Base-by-base conservation (phyloP, 441 rosid species). In the Populus hybrid region DNA sequence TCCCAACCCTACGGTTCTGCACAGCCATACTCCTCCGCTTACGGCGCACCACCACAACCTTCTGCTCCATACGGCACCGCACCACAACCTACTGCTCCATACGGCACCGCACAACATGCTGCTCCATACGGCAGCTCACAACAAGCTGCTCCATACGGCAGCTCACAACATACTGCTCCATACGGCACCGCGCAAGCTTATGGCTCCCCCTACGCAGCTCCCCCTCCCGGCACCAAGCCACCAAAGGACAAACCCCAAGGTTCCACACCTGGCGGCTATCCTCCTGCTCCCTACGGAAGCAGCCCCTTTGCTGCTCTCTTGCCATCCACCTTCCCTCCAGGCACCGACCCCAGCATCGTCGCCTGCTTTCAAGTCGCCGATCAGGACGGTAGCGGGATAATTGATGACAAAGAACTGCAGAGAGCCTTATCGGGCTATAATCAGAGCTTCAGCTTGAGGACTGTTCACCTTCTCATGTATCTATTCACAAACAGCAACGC, bases 391-490 rank as follows among this genome's bases (percentile, higher is more conserved):
- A 93, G 97, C 75, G 97, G 97, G 1, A 78, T 91, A 73, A 93
- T 93, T 72, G 97, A 94, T 45, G 99, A 93, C 18, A 90, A 87
- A 80, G 99, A 94, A 87, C 82, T 93, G 74, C 99, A 94, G 81
- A 84, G 90, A 21, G 99, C 94, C n/a, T 86, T 94, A 11, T 90
- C 99, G 70, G 82, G 93, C 8, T 93, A 93, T 72, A 76, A 87
- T 80, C 97, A 94, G 88, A 87, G 89, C 82, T 94, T 93, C 86
- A 92, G 99, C 84, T 24, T 94, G 74, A 87, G 98, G 75, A 94
- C 99, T 35, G 95, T 94, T 80, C 95, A 82, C 75, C 93, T 94
- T 66, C 90, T 93, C 69, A 92, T 93, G 93, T 94, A 88, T 76
- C 87, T 79, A 45, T 94, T 94, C 89, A 93, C 98, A 76, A 92